phyloP scores from a whole-genome alignment of 495 filamentous ascomycete genomes.

The Aspergillus cristatus region DNA sequence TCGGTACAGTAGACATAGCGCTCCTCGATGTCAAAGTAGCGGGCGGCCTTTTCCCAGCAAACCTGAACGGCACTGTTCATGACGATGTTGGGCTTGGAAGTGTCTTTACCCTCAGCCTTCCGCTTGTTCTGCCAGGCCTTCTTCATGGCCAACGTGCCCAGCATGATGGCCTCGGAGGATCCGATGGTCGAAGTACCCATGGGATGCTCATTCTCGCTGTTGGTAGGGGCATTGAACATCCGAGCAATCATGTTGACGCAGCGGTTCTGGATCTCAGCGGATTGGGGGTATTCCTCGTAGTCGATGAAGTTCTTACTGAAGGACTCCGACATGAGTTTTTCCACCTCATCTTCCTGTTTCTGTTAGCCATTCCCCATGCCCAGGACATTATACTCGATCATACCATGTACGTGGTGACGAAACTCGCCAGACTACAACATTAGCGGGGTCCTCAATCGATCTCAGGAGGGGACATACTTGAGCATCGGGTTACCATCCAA shows the following conservation, averaged over 20 bases:
- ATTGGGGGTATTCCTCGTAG: conserved; percentile 87
- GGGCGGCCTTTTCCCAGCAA: conserved; percentile 93
- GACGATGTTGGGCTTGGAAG: conserved; percentile 72
- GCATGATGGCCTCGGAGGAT: conserved; percentile 84
- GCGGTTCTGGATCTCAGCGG: conserved; percentile 83
- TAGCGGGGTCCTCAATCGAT: conserved; percentile 1
- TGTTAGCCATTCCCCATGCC: conserved; percentile 2
- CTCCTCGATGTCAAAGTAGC: conserved; percentile 91
- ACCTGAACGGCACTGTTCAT: conserved; percentile 92
- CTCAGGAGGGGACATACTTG: conserved; percentile 46
- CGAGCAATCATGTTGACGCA: conserved; percentile 92
- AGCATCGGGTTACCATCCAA: conserved; percentile 84
- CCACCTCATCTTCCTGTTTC: conserved; percentile 70
- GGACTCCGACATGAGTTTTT: conserved; percentile 81
- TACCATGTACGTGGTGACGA: conserved; percentile 84
- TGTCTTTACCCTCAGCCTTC: conserved; percentile 65
- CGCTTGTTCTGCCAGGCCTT: conserved; percentile 85
- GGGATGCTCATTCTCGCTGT: conserved; percentile 40
- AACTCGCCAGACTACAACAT: conserved; percentile 52
- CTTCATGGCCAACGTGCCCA: conserved; percentile 88
- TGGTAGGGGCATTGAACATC: conserved; percentile 63
- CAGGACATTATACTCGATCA: conserved; percentile 2
- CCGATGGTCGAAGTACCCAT: conserved; percentile 83
- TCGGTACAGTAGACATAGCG: conserved; percentile 77
- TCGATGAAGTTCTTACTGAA: conserved; percentile 92